phyloP scores from a whole-genome alignment of 2,329 filamentous ascomycete species.

The Calonectria crousiana region DNA sequence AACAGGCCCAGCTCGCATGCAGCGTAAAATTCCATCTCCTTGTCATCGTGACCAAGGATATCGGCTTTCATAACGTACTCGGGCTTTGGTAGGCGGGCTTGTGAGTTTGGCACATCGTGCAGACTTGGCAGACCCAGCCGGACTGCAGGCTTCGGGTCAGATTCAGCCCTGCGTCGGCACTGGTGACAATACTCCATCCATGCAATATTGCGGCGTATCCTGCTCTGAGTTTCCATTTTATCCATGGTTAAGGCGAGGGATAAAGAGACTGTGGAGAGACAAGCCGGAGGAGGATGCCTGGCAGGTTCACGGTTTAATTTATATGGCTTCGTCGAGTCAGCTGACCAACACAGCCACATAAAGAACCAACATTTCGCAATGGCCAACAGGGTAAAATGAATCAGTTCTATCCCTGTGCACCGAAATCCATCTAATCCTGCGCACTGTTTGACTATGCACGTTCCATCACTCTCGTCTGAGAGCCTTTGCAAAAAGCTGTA shows the following conservation, averaged over 20 bases:
- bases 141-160: neutral
- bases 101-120: neutral
- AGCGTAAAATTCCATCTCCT: constrained; percentile 1
- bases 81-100: neutral
- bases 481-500: too few species aligned
- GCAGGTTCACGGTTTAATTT: neutral
- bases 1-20: constrained; percentile 9
- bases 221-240: neutral
- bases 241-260: too few species aligned
- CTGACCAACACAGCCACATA: neutral
- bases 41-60: neutral
- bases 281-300: neutral
- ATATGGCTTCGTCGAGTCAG: neutral
- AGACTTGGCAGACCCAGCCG: neutral
- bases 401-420: too few species aligned
- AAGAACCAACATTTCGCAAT: neutral
- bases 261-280: neutral
- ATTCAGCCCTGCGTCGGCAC: neutral
- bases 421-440: too few species aligned
- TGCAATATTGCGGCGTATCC: neutral
- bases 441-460: too few species aligned
- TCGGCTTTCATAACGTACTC: neutral
- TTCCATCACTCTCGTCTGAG: too few species aligned
- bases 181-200: neutral
- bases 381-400: neutral